phyloP scores from a whole-genome alignment of 805 yeast genomes.

The Candida ovalis region DNA sequence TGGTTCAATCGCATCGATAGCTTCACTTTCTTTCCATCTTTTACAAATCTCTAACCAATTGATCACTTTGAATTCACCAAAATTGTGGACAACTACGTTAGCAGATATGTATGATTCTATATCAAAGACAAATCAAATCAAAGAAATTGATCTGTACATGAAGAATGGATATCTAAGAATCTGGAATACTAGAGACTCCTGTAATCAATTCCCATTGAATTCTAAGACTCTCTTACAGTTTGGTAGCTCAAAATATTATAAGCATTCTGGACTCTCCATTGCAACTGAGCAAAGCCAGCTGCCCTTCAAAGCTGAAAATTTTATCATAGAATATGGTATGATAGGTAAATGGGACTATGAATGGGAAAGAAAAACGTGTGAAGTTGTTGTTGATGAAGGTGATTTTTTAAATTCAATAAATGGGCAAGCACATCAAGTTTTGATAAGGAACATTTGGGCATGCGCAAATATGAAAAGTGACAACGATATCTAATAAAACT shows the following conservation, averaged over 20 bases:
- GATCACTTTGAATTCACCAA: constrained; percentile 20
- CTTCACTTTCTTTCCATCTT: constrained; percentile 16
- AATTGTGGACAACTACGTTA: constrained; percentile 17
- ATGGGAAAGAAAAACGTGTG: constrained; percentile 16
- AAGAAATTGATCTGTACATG: constrained; percentile 8
- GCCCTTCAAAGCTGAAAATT: constrained; percentile 8
- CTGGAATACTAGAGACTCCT: constrained; percentile 23
- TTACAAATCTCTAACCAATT: constrained; percentile 12
- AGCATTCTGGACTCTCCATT: constrained; percentile 20
- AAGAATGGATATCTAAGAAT: constrained; percentile 17
- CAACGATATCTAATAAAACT: background rate
- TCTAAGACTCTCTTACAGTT: constrained; percentile 9
- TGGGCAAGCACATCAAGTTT: constrained; percentile 16
- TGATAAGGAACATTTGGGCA: constrained; percentile 20
- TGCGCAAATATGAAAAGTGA: constrained; percentile 18
- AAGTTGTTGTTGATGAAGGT: constrained; percentile 11
- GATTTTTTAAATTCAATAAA: constrained; percentile 14
- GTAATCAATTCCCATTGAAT: constrained; percentile 20
- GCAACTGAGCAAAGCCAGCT: constrained; percentile 17
- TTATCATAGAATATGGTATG: constrained; percentile 17
- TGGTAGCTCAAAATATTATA: constrained; percentile 11
- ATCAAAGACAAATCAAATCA: constrained; percentile 12
- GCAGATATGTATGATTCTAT: constrained; percentile 19
- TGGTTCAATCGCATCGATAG: constrained; percentile 19
- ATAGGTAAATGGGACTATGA: constrained; percentile 21